phyloP scores from a whole-genome alignment of 2,329 filamentous ascomycete genomes.

The Mollisia scopiformis region DNA sequence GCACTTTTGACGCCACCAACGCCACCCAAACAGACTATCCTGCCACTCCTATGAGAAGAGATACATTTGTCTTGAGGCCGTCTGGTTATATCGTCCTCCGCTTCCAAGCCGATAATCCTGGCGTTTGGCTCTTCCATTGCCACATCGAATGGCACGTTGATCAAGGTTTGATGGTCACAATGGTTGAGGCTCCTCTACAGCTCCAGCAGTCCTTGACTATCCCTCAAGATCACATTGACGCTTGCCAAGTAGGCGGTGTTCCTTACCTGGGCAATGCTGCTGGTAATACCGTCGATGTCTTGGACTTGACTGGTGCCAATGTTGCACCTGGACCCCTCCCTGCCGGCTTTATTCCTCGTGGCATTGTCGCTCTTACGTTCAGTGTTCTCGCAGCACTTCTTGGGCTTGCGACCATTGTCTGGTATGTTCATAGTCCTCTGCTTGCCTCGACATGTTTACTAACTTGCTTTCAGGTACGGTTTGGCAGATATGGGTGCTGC shows the following conservation, averaged over 20 bases:
- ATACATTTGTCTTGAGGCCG: conserved; percentile 66
- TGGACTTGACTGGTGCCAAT: conserved; percentile 61
- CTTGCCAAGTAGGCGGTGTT: conserved; percentile 55
- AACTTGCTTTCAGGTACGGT: conserved; percentile 29
- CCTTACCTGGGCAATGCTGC: conserved; percentile 72
- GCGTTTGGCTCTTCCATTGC: conserved; percentile 77
- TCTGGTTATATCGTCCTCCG: conserved; percentile 70
- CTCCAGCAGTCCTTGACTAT: conserved; percentile 50
- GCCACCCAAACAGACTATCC: conserved; percentile 51
- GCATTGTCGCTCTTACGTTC: conserved; percentile 36
- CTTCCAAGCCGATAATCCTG: conserved; percentile 70
- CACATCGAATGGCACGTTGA: conserved; percentile 80
- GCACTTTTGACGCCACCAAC: conserved; percentile 53
- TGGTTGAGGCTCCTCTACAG: conserved; percentile 43
- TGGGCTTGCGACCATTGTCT: conserved; percentile 32
- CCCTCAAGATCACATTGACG: conserved; percentile 59
- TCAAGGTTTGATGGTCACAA: conserved; percentile 66
- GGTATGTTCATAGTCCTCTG: conserved; percentile 20
- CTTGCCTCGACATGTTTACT: background rate
- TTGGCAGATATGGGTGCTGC: conserved; percentile 37
- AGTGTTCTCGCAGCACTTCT: conserved; percentile 33
- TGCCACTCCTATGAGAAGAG: conserved; percentile 64
- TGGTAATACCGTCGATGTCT: conserved; percentile 64
- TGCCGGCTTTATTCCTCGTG: conserved; percentile 33
- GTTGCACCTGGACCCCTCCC: conserved; percentile 30